Evolutionary conservation across 148 eudicot species (phyloP).

Genomic region (Dianthus caryophyllus): DNA sequence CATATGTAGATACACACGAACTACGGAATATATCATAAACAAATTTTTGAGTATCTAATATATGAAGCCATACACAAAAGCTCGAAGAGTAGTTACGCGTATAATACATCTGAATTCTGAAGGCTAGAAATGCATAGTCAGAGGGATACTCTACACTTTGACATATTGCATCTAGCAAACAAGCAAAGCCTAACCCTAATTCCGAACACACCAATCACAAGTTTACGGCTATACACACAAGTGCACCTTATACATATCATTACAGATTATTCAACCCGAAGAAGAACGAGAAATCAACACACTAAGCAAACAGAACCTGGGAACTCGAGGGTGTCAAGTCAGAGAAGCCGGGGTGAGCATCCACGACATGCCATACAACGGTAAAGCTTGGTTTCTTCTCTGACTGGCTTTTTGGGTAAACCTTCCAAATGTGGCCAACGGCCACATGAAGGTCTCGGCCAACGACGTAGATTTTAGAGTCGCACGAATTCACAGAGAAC

Average conservation of each 20-base stretch:
- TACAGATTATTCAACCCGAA: slow-evolving; percentile 18
- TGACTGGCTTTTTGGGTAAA: slow-evolving; percentile 2
- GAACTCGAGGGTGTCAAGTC: slow-evolving; percentile 79
- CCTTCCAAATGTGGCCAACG: slow-evolving; percentile 53
- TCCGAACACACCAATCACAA: slow-evolving; percentile 22
- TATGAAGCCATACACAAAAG: background rate
- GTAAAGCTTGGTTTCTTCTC: slow-evolving; percentile 45
- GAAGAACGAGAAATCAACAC: slow-evolving; percentile 14
- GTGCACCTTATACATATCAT: slow-evolving; percentile 23
- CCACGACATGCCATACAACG: slow-evolving; percentile 68
- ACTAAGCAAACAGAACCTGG: slow-evolving; percentile 77
- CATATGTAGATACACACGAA: too few species aligned
- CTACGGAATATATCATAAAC: background rate
- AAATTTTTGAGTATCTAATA: background rate
- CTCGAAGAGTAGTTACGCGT: background rate
- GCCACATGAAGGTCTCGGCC: slow-evolving; percentile 86
- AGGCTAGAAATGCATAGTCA: slow-evolving; percentile 10
- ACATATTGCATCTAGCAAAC: slow-evolving; percentile 9
- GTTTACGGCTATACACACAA: slow-evolving; percentile 25
- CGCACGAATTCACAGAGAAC: slow-evolving; percentile 59
- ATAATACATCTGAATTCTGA: slow-evolving; percentile 6
- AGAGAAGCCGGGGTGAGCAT: slow-evolving; percentile 48
- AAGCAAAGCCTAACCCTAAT: slow-evolving; percentile 6
- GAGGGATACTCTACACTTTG: slow-evolving; percentile 17
- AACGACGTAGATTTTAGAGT: slow-evolving; percentile 59